These are phyloP conservation scores for Mycena indigotica DNA, from an alignment of 768 basidiomycete genomes.

Conservation along the genomic window DNA sequence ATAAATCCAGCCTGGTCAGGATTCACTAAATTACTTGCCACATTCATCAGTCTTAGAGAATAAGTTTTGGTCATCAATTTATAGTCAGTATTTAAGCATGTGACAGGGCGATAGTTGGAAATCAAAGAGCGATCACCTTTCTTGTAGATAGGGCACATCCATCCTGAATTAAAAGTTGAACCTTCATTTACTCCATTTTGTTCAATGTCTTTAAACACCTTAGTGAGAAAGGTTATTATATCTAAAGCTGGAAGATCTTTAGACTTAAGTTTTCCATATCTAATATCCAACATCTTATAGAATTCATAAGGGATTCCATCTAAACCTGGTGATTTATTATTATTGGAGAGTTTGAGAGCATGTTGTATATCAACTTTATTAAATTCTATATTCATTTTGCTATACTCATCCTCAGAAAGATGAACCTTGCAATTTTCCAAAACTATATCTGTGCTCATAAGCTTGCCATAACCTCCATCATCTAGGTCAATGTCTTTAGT, in stretches of 20 bases:
- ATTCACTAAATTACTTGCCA: conserved; percentile 22
- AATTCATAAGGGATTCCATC: conserved; percentile 8
- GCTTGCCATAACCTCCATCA: background rate
- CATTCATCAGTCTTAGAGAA: conserved; percentile 13
- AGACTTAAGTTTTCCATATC: background rate
- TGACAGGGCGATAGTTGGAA: conserved; percentile 7
- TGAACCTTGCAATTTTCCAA: background rate
- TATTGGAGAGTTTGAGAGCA: conserved; percentile 3
- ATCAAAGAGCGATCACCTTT: conserved; percentile 4
- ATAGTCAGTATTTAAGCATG: conserved; percentile 8
- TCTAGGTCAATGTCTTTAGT: background rate
- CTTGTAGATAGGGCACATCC: conserved; percentile 18
- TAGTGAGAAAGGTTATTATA: background rate
- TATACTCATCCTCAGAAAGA: background rate
- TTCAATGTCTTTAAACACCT: conserved; percentile 4
- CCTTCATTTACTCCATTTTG: conserved; percentile 1
- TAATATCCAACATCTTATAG: background rate
- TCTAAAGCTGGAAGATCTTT: background rate
- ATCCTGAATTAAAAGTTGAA: conserved; percentile 6
- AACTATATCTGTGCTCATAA: background rate
- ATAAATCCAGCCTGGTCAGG: conserved; percentile 34
- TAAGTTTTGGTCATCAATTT: conserved; percentile 9
- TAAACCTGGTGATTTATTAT: background rate
- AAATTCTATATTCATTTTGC: background rate
- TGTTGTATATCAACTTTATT: background rate